Evolutionary conservation across 108 stramenopile genomes (phyloP).

Genomic region (Conticribra guillardii): DNA sequence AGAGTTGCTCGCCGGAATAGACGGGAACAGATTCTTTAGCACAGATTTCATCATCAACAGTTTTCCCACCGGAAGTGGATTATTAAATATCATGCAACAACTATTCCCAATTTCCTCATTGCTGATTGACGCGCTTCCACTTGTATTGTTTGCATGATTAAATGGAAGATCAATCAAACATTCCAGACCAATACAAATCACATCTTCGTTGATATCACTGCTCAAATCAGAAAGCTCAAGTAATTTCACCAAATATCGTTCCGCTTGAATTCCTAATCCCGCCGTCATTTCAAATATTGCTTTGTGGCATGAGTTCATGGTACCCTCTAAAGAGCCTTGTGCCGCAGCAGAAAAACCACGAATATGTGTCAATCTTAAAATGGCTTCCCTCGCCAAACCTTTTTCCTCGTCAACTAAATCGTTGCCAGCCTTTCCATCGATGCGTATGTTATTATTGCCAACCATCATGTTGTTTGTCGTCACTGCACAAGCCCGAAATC

Average conservation of each 20-base stretch:
- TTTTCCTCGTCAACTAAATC: too few relatives aligned
- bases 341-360: background rate
- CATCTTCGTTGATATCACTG: background rate
- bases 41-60: slow-evolving; percentile 23
- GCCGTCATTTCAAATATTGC: slow-evolving; percentile 21
- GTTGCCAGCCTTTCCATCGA: too few relatives aligned
- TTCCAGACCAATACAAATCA: slow-evolving; percentile 13
- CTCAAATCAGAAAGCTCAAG: slow-evolving; percentile 9
- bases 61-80: slow-evolving; percentile 27
- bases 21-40: slow-evolving; percentile 15
- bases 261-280: slow-evolving; percentile 21
- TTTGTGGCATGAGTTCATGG: background rate
- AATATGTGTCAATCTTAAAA: background rate
- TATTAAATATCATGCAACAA: background rate
- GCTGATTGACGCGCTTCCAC: background rate
- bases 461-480: too few relatives aligned
- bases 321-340: background rate
- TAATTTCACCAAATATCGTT: slow-evolving; percentile 14
- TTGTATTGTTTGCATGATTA: background rate
- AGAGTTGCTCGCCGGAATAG: background rate
- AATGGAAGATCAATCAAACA: slow-evolving; percentile 6
- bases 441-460: too few relatives aligned
- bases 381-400: background rate
- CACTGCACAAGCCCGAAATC: background rate
- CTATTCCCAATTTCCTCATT: background rate